phyloP scores from a whole-genome alignment of 2,329 filamentous ascomycete species.

The Chaetomium strumarium region DNA sequence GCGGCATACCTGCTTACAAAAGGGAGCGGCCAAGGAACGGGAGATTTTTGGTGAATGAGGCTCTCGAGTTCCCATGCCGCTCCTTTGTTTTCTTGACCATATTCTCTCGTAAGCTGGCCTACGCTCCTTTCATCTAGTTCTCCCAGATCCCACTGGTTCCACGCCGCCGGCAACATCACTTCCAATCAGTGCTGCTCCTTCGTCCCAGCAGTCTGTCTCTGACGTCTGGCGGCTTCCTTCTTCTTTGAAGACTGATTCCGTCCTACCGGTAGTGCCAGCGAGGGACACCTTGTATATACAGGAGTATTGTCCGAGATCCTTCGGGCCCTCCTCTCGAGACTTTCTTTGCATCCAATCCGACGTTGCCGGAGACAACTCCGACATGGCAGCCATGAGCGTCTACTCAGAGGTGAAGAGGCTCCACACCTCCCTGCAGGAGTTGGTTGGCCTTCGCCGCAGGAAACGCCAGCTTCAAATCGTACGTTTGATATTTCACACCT shows the following conservation, averaged over 20 bases:
- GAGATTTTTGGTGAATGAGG: slow-evolving; percentile 14
- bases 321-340: not conserved
- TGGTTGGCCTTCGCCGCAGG: slow-evolving; percentile 36
- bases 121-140: slow-evolving; percentile 10
- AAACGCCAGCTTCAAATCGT: slow-evolving; percentile 44
- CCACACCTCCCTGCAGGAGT: slow-evolving; percentile 40
- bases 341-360: not conserved
- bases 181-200: not conserved
- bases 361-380: not conserved
- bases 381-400: slow-evolving; percentile 27
- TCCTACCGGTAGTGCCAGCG: not conserved
- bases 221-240: not conserved
- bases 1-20: slow-evolving; percentile 8
- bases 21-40: not conserved
- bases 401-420: slow-evolving; percentile 40
- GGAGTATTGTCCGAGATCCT: no score
- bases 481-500: no score
- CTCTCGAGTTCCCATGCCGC: slow-evolving; percentile 9
- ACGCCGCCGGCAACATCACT: not conserved
- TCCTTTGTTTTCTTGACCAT: slow-evolving; percentile 23
- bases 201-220: not conserved
- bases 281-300: not conserved
- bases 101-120: slow-evolving; percentile 9
- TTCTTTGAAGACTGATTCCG: not conserved
- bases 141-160: slow-evolving; percentile 6